phyloP scores from a whole-genome alignment of 441 rosid genomes.

The Macaranga tanarius region DNA sequence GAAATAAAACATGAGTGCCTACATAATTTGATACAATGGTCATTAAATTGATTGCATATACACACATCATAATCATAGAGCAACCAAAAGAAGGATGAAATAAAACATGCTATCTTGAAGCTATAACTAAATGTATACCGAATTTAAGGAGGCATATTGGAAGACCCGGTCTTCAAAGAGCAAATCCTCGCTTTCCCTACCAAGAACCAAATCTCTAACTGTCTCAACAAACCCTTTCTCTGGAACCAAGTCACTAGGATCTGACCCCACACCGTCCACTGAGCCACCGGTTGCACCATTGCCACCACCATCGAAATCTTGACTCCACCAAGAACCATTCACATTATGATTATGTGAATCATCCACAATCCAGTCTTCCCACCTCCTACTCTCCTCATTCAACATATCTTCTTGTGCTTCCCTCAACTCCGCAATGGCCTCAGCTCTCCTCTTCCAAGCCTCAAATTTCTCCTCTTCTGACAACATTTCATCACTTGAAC shows the following conservation, averaged over 20 bases:
- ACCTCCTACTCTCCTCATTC: constrained; percentile 70
- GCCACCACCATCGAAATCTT: constrained; percentile 40
- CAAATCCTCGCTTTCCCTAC: constrained; percentile 74
- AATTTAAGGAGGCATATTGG: constrained; percentile 74
- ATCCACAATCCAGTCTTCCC: constrained; percentile 96
- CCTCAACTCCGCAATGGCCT: constrained; percentile 88
- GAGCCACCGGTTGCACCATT: constrained; percentile 31
- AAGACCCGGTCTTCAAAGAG: constrained; percentile 87
- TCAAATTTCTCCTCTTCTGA: constrained; percentile 70
- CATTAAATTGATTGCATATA: neutral
- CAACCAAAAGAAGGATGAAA: neutral
- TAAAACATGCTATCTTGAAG: neutral
- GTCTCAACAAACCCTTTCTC: constrained; percentile 61
- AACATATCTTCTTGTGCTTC: constrained; percentile 75
- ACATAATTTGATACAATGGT: too few species aligned
- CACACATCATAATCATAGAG: neutral
- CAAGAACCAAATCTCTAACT: constrained; percentile 72
- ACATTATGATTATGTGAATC: constrained; percentile 34
- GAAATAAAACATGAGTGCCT: neutral
- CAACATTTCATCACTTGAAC: constrained; percentile 43
- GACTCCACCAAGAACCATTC: constrained; percentile 48
- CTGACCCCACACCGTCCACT: constrained; percentile 32
- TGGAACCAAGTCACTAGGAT: constrained; percentile 45
- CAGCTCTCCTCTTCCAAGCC: constrained; percentile 93
- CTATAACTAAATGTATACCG: constrained; percentile 37